These are phyloP conservation scores for Diutina rugosa DNA, from an alignment of 1,139 yeast genomes.

Conservation along the genomic window DNA sequence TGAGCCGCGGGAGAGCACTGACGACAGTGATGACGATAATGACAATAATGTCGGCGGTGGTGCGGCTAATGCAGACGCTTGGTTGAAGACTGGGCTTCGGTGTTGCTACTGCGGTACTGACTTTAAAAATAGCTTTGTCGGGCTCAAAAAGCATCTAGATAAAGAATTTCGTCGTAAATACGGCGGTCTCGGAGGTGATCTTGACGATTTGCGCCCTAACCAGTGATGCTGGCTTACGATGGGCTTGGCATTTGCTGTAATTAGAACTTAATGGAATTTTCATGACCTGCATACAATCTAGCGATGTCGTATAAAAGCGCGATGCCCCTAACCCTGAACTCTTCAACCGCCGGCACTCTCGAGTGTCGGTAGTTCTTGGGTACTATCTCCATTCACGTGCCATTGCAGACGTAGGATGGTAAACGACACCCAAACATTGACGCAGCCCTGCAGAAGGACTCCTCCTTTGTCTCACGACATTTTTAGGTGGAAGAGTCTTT, in stretches of 20 bases:
- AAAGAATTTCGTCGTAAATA: background rate
- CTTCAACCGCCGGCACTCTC: background rate
- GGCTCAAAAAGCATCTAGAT: background rate
- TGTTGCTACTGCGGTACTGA: background rate
- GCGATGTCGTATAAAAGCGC: background rate
- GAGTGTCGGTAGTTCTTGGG: background rate
- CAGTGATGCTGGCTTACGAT: background rate
- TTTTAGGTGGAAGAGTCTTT: background rate
- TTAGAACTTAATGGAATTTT: background rate
- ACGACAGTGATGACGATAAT: background rate
- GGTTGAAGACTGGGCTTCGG: background rate
- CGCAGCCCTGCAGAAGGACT: background rate
- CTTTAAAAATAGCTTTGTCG: background rate
- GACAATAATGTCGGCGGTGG: too few species aligned
- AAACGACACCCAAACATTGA: background rate
- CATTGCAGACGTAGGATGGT: background rate
- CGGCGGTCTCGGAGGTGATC: background rate
- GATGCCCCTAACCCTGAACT: background rate
- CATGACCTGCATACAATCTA: background rate
- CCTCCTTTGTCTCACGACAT: background rate
- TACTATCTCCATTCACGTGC: constrained; percentile 1
- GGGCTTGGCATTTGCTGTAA: too few species aligned
- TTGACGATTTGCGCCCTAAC: background rate
- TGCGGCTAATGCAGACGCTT: background rate
- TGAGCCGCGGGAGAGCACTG: constrained; percentile 5